Conservation (phyloP, 1,284 basidiomycete species). For the Trichosporon coremiiforme region DNA sequence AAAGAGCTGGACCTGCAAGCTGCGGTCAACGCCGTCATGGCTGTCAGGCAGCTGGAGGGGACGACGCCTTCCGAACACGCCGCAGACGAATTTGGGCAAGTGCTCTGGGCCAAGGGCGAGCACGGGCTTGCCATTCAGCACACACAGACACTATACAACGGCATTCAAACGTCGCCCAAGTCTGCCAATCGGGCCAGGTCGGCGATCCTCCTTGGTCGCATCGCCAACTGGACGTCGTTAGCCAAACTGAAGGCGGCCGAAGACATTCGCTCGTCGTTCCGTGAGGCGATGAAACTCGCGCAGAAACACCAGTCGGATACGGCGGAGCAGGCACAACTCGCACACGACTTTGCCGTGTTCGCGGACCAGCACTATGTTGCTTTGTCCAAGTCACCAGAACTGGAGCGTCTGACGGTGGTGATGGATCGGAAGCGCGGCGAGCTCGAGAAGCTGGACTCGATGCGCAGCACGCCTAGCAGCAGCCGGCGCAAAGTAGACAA, state of each 20-base stretch:
- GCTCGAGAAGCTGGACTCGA: constrained; percentile 34
- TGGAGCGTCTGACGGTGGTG: constrained; percentile 69
- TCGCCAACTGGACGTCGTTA: constrained; percentile 88
- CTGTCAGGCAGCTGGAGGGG: constrained; percentile 68
- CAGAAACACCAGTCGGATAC: constrained; percentile 4
- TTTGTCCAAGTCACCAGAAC: constrained; percentile 71
- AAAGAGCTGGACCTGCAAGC: constrained; percentile 71
- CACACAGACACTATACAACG: constrained; percentile 54
- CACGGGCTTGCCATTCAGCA: constrained; percentile 79
- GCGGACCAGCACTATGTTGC: constrained; percentile 81
- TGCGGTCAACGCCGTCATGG: constrained; percentile 80
- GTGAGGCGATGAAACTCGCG: constrained; percentile 31
- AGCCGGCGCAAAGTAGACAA: constrained; percentile 50
- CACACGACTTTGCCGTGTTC: constrained; percentile 81
- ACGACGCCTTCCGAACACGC: constrained; percentile 57
- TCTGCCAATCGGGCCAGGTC: constrained; percentile 13
- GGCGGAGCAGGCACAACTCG: constrained; percentile 66
- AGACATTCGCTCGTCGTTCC: constrained; percentile 75
- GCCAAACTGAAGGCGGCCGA: constrained; percentile 79
- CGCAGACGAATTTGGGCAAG: constrained; percentile 74
- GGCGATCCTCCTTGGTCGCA: constrained; percentile 25
- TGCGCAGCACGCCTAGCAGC: constrained; percentile 34
- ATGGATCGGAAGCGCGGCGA: constrained; percentile 66
- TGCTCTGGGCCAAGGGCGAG: constrained; percentile 86
- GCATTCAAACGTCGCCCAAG: constrained; percentile 1